Evolutionary conservation across 2,329 filamentous ascomycete species (phyloP).

Genomic region (Fonsecaea nubica): DNA sequence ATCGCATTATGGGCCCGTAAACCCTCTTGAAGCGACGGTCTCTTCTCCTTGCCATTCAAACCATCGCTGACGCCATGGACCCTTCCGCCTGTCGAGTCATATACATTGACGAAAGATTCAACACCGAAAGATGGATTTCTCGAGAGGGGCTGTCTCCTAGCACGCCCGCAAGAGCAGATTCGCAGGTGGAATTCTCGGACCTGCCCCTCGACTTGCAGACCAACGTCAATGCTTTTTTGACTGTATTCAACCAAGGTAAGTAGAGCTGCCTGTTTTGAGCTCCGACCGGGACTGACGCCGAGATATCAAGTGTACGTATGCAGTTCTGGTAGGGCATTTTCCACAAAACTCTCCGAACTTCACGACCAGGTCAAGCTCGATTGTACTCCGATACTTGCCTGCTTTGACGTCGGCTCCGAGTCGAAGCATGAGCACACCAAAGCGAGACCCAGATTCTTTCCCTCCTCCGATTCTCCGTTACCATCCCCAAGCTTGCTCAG

Average conservation of each 20-base stretch:
- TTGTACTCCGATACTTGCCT: conserved; percentile 61
- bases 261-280: neutral
- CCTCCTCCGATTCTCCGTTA: conserved; percentile 44
- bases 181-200: conserved; percentile 44
- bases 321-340: conserved; percentile 59
- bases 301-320: conserved; percentile 59
- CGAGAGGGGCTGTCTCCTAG: conserved; percentile 41
- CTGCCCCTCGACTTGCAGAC: conserved; percentile 54
- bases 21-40: conserved; percentile 23
- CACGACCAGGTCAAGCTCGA: conserved; percentile 49
- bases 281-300: conserved; percentile 12
- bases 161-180: conserved; percentile 38
- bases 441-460: conserved; percentile 43
- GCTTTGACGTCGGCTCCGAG: conserved; percentile 59
- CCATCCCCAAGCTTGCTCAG: conserved; percentile 40
- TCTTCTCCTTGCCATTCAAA: conserved; percentile 17
- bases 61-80: conserved; percentile 45
- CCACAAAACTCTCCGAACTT: conserved; percentile 60
- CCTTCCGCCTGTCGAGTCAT: conserved; percentile 52
- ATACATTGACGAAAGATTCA: conserved; percentile 55
- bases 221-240: conserved; percentile 58
- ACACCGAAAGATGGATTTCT: conserved; percentile 53
- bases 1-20: conserved; percentile 34
- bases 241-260: conserved; percentile 61
- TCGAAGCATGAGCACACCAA: conserved; percentile 46